These are phyloP conservation scores for Monosporascus sp. DNA, from an alignment of 2,329 filamentous ascomycete species.

Conservation along the genomic window DNA sequence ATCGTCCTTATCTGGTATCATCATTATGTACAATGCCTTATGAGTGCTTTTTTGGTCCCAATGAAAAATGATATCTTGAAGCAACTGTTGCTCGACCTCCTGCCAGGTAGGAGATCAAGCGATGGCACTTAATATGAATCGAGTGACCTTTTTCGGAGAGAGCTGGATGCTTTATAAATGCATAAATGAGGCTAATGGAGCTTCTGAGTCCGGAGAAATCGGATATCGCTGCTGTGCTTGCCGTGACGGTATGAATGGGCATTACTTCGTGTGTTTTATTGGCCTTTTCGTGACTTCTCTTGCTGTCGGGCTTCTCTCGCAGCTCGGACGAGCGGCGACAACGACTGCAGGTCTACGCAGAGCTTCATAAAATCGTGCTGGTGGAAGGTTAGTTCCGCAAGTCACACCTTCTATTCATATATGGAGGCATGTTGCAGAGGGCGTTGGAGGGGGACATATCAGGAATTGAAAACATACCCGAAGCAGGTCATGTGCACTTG, in stretches of 20 bases:
- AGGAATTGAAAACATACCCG: constrained; percentile 57
- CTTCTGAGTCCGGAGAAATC: constrained; percentile 1
- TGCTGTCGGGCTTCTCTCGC: constrained; percentile 80
- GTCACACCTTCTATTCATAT: background rate
- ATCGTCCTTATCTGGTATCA: no score
- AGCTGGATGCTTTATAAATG: constrained; percentile 6
- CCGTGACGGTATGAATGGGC: background rate
- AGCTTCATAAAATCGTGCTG: constrained; percentile 78
- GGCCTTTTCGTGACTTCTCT: constrained; percentile 70
- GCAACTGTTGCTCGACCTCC: no score
- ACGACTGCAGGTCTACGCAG: constrained; percentile 67
- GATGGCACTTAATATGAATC: no score
- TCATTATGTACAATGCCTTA: no score
- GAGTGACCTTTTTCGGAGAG: background rate
- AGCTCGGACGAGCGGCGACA: constrained; percentile 81
- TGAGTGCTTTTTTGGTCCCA: no score
- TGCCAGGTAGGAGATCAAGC: no score
- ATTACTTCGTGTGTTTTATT: constrained; percentile 21
- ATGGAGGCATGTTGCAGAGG: background rate
- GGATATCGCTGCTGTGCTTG: background rate
- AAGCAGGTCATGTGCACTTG: constrained; percentile 88
- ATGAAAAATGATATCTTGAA: no score
- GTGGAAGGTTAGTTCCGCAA: constrained; percentile 13
- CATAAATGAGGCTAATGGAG: background rate
- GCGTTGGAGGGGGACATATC: constrained; percentile 21